phyloP scores from a whole-genome alignment of 208 protist genomes.

The Trichomonas vaginalis region DNA sequence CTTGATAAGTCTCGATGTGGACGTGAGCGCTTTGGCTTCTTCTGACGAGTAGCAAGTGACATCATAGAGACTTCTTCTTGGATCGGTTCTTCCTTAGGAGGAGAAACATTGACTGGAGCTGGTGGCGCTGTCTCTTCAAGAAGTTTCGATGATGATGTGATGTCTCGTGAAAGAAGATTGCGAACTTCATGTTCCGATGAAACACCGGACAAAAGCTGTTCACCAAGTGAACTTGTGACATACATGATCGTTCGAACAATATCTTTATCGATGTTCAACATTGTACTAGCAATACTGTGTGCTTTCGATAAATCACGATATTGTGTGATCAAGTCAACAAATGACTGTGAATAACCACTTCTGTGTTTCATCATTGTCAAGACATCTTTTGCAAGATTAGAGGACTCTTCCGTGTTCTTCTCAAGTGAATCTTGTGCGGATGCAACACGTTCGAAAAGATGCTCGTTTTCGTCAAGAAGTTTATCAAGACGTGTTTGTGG shows the following conservation, averaged over 20 bases:
- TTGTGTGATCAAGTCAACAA: background rate
- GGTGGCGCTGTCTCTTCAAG: background rate
- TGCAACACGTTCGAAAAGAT: background rate
- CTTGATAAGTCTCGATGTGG: background rate
- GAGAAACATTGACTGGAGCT: background rate
- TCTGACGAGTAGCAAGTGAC: background rate
- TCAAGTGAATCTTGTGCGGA: background rate
- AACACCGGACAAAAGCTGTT: background rate
- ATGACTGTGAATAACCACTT: background rate
- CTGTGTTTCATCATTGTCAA: background rate
- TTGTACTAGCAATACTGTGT: background rate
- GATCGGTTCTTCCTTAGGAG: background rate
- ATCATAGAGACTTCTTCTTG: background rate
- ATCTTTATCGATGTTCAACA: background rate
- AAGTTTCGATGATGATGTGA: background rate
- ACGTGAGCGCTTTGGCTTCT: background rate
- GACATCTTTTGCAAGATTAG: background rate
- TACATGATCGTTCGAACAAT: background rate
- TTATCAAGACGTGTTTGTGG: background rate
- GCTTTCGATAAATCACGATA: background rate
- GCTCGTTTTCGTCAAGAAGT: background rate
- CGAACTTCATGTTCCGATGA: background rate
- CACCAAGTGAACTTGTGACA: background rate
- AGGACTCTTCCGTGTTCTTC: background rate
- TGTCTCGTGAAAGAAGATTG: background rate